Evolutionary conservation across 305 asterid genomes (phyloP).

Genomic region (Solanum chacoense): DNA sequence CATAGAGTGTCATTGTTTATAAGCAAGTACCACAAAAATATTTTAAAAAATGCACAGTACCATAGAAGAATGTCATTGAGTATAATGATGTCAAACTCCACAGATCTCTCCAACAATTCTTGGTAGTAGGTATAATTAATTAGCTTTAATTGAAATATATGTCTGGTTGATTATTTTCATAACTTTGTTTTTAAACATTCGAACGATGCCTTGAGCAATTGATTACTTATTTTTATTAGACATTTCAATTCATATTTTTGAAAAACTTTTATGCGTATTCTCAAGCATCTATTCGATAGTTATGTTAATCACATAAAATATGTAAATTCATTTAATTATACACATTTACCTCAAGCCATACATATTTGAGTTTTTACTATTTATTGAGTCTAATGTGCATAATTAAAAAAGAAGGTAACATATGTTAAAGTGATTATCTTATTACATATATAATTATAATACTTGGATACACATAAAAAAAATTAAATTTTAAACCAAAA

Average conservation of each 20-base stretch:
- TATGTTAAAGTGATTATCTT: background rate
- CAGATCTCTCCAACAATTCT: no score
- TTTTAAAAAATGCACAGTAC: no score
- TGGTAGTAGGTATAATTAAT: background rate
- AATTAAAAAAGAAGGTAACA: background rate
- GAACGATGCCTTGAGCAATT: background rate
- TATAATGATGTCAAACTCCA: no score
- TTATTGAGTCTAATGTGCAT: background rate
- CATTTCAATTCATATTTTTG: background rate
- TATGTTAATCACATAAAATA: background rate
- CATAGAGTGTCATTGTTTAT: no score
- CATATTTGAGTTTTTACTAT: background rate
- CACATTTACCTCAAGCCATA: background rate
- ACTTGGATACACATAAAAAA: background rate
- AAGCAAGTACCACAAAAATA: no score
- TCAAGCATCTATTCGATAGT: background rate
- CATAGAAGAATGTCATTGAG: no score
- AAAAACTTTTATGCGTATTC: background rate
- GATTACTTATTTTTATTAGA: background rate
- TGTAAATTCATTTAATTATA: background rate
- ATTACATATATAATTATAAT: background rate
- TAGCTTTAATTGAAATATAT: background rate
- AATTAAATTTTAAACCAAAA: rapidly evolving
- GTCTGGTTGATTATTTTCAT: background rate
- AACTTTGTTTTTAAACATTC: background rate